Evolutionary conservation across 805 yeast species (phyloP).

Genomic region (Saturnispora sanitii): DNA sequence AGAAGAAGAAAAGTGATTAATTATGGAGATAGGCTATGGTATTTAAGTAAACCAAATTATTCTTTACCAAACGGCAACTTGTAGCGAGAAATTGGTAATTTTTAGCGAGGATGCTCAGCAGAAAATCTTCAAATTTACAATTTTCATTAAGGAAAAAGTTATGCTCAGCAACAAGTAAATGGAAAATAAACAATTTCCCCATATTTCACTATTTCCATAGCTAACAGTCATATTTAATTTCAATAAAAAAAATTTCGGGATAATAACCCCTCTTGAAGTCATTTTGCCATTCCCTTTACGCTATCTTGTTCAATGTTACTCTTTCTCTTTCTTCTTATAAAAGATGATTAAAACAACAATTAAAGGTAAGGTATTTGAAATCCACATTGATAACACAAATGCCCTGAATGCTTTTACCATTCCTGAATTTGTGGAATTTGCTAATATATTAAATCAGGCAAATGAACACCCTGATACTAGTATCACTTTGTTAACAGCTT

Average conservation of each 20-base stretch:
- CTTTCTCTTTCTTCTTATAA: not conserved
- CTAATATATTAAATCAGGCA: constrained; percentile 50
- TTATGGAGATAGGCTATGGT: not conserved
- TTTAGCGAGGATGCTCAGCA: no score
- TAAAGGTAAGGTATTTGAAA: constrained; percentile 31
- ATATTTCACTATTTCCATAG: no score
- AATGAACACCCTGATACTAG: constrained; percentile 50
- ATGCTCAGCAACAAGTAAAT: no score
- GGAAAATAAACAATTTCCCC: no score
- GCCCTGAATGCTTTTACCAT: constrained; percentile 59
- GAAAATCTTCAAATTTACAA: no score
- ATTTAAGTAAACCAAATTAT: no score
- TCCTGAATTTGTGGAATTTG: constrained; percentile 52
- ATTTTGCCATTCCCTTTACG: not conserved
- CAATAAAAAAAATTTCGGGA: no score
- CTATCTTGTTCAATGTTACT: not conserved
- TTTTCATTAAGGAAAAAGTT: no score
- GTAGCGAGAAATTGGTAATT: not conserved
- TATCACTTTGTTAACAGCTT: constrained; percentile 56
- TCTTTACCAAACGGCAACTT: constrained; percentile 1
- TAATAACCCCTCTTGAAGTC: not conserved
- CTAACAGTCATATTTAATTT: no score
- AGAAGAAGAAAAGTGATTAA: not conserved
- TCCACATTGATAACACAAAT: constrained; percentile 54
- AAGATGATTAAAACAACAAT: constrained; percentile 9